Conservation (phyloP, 1,139 yeast species). For the Candida frijolesensis region DNA sequence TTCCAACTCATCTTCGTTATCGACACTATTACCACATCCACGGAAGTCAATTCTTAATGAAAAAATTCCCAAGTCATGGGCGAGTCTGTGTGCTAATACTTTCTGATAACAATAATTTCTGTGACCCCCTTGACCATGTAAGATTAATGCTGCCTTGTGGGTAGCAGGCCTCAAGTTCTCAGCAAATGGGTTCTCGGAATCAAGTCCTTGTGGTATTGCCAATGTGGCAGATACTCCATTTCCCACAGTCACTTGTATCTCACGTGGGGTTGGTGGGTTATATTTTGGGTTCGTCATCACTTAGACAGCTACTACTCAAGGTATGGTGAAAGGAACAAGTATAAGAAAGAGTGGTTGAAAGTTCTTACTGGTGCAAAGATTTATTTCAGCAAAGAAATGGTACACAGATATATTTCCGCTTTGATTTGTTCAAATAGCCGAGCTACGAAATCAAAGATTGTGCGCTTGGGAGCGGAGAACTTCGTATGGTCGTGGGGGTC, state of each 20-base stretch:
- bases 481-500: too few species aligned
- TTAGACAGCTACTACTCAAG: too few species aligned
- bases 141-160: constrained; percentile 39
- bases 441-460: background rate
- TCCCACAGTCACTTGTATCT: constrained; percentile 39
- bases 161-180: constrained; percentile 40
- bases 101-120: constrained; percentile 78
- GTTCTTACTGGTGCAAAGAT: background rate
- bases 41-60: constrained; percentile 81
- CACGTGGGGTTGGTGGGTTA: constrained; percentile 26
- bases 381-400: background rate
- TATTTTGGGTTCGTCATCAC: constrained; percentile 9
- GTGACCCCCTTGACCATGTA: constrained; percentile 87
- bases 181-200: constrained; percentile 24
- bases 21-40: constrained; percentile 79
- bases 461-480: background rate
- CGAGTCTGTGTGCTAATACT: constrained; percentile 59
- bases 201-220: constrained; percentile 40
- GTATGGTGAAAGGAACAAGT: too few species aligned
- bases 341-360: background rate
- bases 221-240: constrained; percentile 42
- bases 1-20: constrained; percentile 36
- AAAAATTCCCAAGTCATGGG: constrained; percentile 60
- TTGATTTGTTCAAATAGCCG: constrained; percentile 1
- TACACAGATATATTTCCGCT: background rate